Evolutionary conservation across 257 asterid genomes (phyloP), one percentile per base, ranked within the genome.

Genomic region (Galeopsis tetrahit): DNA sequence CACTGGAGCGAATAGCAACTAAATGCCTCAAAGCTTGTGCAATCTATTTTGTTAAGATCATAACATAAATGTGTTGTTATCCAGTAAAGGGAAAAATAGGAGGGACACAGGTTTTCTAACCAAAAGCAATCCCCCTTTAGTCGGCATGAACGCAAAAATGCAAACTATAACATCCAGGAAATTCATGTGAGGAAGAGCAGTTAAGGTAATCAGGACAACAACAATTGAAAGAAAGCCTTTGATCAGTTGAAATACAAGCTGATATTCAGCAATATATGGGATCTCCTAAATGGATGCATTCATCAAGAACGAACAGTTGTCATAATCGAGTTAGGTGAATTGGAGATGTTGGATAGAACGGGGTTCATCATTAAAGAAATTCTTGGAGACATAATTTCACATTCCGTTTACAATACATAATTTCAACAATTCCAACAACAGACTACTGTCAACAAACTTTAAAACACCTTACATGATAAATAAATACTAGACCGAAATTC

Each of bases 91-190:
- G 35, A 31, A 1, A 35, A 6, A 2, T 3, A 46, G 14, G 7
- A 62, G 35, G 48, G 53, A 66, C 14, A 11, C 35, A 44, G n/a
- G 56, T 43, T 33, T 57, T 17, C 85, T 68, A 73, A 93, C 98
- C 98, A 81, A 52, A 51, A 93, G 96, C 72, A 93, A 59, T 64
- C 98, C 98, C 98, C 98, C 90, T 69, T 97, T 97, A 0, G 98
- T 90, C 6, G 98, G 98, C 96, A 90, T 85, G 83, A 90, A 89
- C 2, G 98, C 98, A 6, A 93, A 90, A 63, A 93, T 80, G 89
- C 96, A 89, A 66, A 90, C 96, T 46, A 91, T 80, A 21, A 93
- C 81, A 66, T 93, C 98, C 4, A 76, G 87, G 48, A 91, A 82
- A 55, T 96, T 86, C 91, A 93, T 84, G 84, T 86, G 87, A 7